Evolutionary conservation across 2,329 filamentous ascomycete species (phyloP).

Genomic region (Colletotrichum tropicicola): DNA sequence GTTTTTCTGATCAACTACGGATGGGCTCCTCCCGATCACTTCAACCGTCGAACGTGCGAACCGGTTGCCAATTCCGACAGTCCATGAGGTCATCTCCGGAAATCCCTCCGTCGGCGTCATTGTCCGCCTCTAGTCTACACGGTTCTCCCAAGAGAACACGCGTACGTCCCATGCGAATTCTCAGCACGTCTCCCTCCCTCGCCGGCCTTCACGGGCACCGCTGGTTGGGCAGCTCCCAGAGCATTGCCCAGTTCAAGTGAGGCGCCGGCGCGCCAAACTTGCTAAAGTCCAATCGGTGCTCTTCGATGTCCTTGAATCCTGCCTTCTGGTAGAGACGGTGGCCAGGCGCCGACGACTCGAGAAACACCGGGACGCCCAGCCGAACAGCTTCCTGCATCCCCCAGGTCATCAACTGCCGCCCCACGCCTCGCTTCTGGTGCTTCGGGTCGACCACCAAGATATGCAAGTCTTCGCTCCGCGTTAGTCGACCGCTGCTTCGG

Average conservation of each 20-base stretch:
- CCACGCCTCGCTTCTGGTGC: conserved; percentile 46
- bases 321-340: conserved; percentile 44
- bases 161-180: too few relatives aligned
- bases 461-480: conserved; percentile 41
- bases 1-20: neutral
- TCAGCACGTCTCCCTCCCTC: too few relatives aligned
- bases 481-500: conserved; percentile 1
- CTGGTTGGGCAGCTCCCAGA: conserved; percentile 25
- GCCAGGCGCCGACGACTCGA: conserved; percentile 46
- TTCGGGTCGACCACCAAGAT: conserved; percentile 47
- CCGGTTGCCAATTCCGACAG: neutral
- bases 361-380: conserved; percentile 44
- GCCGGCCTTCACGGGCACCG: conserved; percentile 1
- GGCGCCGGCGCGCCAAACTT: conserved; percentile 7
- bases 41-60: neutral
- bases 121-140: too few relatives aligned
- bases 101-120: neutral
- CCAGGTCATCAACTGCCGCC: conserved; percentile 43
- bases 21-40: neutral
- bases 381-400: conserved; percentile 45
- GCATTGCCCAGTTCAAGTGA: conserved; percentile 29
- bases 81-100: neutral
- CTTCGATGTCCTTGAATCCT: conserved; percentile 43
- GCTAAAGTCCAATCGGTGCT: conserved; percentile 6
- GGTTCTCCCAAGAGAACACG: too few relatives aligned